Conservation (phyloP, 306 rosid genomes). For the Prunus salicina region DNA sequence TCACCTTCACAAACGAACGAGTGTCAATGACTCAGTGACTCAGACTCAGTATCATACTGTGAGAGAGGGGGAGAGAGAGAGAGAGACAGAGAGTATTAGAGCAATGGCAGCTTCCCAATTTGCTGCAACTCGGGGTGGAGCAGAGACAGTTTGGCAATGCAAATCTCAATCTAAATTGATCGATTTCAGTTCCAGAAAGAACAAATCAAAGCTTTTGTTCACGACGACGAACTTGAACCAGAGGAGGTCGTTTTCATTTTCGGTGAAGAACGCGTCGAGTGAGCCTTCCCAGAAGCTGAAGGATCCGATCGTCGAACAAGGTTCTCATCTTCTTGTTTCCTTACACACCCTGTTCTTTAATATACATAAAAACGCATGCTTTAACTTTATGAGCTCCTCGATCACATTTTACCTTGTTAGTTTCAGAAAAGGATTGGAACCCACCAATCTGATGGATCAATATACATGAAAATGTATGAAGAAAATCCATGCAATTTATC, state of each 20-base stretch:
- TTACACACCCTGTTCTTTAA: not conserved
- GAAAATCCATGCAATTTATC: conserved; percentile 10
- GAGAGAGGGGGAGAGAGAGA: conserved; percentile 2
- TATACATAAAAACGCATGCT: not conserved
- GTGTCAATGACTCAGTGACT: not conserved
- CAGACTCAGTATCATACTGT: too few relatives aligned
- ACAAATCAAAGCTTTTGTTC: conserved; percentile 42
- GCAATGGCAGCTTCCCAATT: conserved; percentile 73
- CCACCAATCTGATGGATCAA: conserved; percentile 22
- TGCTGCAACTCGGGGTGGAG: conserved; percentile 33
- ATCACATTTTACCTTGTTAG: conserved; percentile 22
- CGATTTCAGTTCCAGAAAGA: conserved; percentile 29
- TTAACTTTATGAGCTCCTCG: not conserved
- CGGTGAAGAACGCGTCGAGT: conserved; percentile 47
- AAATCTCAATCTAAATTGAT: conserved; percentile 40
- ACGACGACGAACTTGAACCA: conserved; percentile 28
- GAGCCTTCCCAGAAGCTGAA: conserved; percentile 44
- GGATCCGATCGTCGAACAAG: conserved; percentile 51
- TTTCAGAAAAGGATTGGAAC: conserved; percentile 31
- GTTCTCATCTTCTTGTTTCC: conserved; percentile 29
- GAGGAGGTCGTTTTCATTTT: conserved; percentile 32
- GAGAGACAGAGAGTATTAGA: not conserved
- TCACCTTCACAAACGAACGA: conserved; percentile 1
- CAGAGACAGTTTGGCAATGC: conserved; percentile 33
- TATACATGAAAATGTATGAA: conserved; percentile 10